Percentiles rank a stretch among this genome's conserved stretches.
These are phyloP conservation scores for Backusella macrospora DNA, from an alignment of 192 early-diverging fungal species.

Conservation along the genomic window DNA sequence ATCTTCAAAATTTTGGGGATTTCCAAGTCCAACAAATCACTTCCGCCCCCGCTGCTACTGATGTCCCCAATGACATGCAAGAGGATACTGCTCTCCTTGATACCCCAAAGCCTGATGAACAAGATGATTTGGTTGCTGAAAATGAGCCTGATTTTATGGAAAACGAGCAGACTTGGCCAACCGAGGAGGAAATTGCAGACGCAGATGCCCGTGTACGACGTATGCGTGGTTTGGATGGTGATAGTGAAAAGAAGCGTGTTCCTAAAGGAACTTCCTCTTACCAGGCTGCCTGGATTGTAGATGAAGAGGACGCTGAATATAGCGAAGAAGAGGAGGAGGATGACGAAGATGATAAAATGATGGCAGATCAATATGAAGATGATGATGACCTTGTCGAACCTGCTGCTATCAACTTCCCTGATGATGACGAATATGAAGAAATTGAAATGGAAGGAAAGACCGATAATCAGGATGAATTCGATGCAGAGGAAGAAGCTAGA, in stretches of 20 bases:
- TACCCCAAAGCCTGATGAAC: slow-evolving; percentile 63
- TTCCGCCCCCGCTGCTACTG: slow-evolving; percentile 7
- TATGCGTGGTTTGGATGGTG: slow-evolving; percentile 18
- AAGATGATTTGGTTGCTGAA: slow-evolving; percentile 83
- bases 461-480: slow-evolving; percentile 33
- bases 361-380: slow-evolving; percentile 34
- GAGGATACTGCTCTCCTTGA: slow-evolving; percentile 60
- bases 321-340: slow-evolving; percentile 58
- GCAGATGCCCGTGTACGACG: slow-evolving; percentile 61
- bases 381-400: slow-evolving; percentile 42
- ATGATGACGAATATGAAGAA: slow-evolving; percentile 60
- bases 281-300: slow-evolving; percentile 98
- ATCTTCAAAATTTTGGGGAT: slow-evolving; percentile 92
- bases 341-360: slow-evolving; percentile 35
- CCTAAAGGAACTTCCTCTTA: slow-evolving; percentile 96
- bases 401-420: slow-evolving; percentile 35
- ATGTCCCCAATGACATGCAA: slow-evolving; percentile 29
- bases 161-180: slow-evolving; percentile 99
- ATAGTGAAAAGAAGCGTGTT: slow-evolving; percentile 64
- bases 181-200: slow-evolving; percentile 88
- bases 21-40: slow-evolving; percentile 79
- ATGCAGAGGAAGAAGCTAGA: slow-evolving; percentile 45
- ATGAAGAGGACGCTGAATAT: slow-evolving; percentile 71
- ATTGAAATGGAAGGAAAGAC: slow-evolving; percentile 45
- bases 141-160: slow-evolving; percentile 88